Conservation (phyloP, 192 early-diverging fungal genomes). For the Backusella luteola region DNA sequence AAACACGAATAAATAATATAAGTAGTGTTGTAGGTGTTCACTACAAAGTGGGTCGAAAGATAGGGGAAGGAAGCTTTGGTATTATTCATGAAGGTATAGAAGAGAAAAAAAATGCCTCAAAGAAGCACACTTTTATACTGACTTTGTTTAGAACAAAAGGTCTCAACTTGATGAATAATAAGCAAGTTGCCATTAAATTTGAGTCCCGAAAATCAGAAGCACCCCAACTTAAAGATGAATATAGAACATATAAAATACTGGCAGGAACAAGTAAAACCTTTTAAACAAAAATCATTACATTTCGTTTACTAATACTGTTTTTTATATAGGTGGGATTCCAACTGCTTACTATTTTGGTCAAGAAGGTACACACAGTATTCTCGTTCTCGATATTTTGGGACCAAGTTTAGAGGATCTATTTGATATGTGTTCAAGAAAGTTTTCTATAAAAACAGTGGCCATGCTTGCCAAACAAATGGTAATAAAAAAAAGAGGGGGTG, state of each 20-base stretch:
- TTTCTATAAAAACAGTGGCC: slow-evolving; percentile 88
- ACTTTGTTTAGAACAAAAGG: slow-evolving; percentile 43
- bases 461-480: slow-evolving; percentile 97
- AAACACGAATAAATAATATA: background rate
- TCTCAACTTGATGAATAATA: slow-evolving; percentile 84
- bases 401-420: slow-evolving; percentile 95
- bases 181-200: slow-evolving; percentile 96
- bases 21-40: slow-evolving; percentile 91
- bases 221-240: slow-evolving; percentile 95
- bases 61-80: slow-evolving; percentile 98
- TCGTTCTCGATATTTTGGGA: slow-evolving; percentile 91
- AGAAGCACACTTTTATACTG: background rate
- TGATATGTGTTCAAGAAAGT: slow-evolving; percentile 90
- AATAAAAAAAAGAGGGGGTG: background rate
- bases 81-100: slow-evolving; percentile 94
- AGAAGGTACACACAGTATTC: slow-evolving; percentile 91
- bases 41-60: slow-evolving; percentile 91
- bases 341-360: slow-evolving; percentile 94
- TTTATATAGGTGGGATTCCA: slow-evolving; percentile 76
- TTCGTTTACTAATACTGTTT: background rate
- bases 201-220: slow-evolving; percentile 94
- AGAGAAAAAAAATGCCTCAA: background rate
- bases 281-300: background rate
- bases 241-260: slow-evolving; percentile 91
- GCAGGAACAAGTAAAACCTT: slow-evolving; percentile 52